A percentile compares a stretch with the other conserved stretches of the same genome.
Evolutionary conservation across 2,329 filamentous ascomycete genomes (phyloP).

Genomic region (Coleophoma cylindrospora): DNA sequence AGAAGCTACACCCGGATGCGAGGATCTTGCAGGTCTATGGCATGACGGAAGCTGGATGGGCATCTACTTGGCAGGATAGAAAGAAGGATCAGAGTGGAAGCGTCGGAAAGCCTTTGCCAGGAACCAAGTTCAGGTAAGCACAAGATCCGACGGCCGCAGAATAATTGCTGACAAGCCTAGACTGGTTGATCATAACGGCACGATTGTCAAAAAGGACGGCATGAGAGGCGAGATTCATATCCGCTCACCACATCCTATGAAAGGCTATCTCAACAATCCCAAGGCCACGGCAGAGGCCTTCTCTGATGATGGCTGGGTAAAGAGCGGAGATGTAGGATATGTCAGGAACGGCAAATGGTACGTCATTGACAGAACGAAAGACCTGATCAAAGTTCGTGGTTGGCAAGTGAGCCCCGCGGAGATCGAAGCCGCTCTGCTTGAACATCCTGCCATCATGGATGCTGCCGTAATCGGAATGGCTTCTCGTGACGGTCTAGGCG

Average conservation of each 20-base stretch:
- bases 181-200: conserved; percentile 4
- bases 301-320: conserved; percentile 27
- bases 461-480: conserved; percentile 39
- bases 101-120: conserved; percentile 36
- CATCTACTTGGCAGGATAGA: conserved; percentile 8
- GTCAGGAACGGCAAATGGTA: conserved; percentile 25
- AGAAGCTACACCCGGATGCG: conserved; percentile 32
- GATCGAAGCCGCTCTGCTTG: conserved; percentile 37
- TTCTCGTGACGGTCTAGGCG: conserved; percentile 25
- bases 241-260: conserved; percentile 25
- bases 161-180: conserved; percentile 21
- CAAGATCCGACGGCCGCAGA: conserved; percentile 15
- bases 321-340: conserved; percentile 38
- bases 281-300: conserved; percentile 23
- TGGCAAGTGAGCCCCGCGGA: conserved; percentile 44
- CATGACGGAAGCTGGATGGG: conserved; percentile 44
- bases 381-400: conserved; percentile 41
- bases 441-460: conserved; percentile 36
- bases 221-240: conserved; percentile 14
- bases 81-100: conserved; percentile 34
- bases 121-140: conserved; percentile 19
- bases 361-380: conserved; percentile 36
- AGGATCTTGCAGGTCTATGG: conserved; percentile 43
- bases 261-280: conserved; percentile 30
- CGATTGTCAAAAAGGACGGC: conserved; percentile 12